Evolutionary conservation across 371 early-diverging fungal species (phyloP).

Genomic region (Mucor mucedo): DNA sequence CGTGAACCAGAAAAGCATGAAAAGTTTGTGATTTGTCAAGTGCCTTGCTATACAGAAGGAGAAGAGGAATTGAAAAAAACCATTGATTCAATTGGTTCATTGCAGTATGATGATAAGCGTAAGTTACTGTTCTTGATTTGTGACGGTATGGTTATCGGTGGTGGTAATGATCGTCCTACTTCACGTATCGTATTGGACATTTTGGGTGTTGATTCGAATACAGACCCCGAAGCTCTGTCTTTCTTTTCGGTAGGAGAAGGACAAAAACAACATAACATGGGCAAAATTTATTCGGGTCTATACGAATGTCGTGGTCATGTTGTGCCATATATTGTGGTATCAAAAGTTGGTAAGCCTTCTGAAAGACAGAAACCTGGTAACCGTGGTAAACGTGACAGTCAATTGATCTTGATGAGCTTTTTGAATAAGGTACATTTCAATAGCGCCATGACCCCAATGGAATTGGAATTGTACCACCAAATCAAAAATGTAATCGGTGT

Average conservation of each 20-base stretch:
- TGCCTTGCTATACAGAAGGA: conserved; percentile 87
- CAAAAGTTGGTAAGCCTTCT: conserved; percentile 78
- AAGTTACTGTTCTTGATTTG: conserved; percentile 81
- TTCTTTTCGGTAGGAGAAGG: conserved; percentile 91
- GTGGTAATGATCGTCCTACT: conserved; percentile 90
- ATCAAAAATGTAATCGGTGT: conserved; percentile 87
- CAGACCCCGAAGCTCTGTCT: conserved; percentile 83
- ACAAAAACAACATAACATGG: conserved; percentile 85
- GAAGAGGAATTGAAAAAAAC: conserved; percentile 75
- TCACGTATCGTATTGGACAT: conserved; percentile 88
- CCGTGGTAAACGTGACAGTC: conserved; percentile 86
- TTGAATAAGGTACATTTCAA: conserved; percentile 77
- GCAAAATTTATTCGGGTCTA: conserved; percentile 88
- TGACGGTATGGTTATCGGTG: conserved; percentile 89
- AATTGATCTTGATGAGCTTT: conserved; percentile 84
- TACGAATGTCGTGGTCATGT: conserved; percentile 83
- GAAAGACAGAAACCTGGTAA: conserved; percentile 84
- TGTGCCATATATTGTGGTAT: conserved; percentile 84
- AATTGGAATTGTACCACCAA: conserved; percentile 89
- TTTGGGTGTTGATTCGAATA: conserved; percentile 78
- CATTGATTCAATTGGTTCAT: conserved; percentile 70
- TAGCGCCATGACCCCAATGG: conserved; percentile 83
- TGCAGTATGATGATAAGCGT: conserved; percentile 72
- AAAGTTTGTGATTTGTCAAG: conserved; percentile 91
- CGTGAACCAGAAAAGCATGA: conserved; percentile 85